phyloP scores from a whole-genome alignment of 2,329 filamentous ascomycete genomes.

The Drechslera avenae region DNA sequence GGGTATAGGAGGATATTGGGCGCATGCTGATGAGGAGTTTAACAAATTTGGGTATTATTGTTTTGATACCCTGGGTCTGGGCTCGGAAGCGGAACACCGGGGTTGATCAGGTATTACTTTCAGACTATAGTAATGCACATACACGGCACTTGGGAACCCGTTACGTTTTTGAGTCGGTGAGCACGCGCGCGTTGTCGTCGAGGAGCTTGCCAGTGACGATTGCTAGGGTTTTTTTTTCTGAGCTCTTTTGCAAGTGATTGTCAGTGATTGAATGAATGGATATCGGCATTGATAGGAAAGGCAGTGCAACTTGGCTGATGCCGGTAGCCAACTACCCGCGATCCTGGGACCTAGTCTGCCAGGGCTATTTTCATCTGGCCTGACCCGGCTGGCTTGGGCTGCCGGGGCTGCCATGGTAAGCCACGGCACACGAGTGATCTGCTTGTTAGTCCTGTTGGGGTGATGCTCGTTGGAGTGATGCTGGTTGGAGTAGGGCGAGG shows the following conservation, averaged over 20 bases:
- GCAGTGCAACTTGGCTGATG: constrained; percentile 8
- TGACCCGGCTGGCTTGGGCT: constrained; percentile 7
- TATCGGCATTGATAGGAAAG: not conserved
- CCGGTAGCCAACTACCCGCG: constrained; percentile 3
- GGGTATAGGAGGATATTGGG: not conserved
- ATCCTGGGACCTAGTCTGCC: constrained; percentile 3
- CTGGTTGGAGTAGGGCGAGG: not conserved
- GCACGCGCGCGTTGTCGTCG: too few relatives aligned
- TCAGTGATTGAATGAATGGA: not conserved
- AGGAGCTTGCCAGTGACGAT: too few relatives aligned
- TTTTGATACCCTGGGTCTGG: not conserved
- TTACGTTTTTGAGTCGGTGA: not conserved
- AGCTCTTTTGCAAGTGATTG: too few relatives aligned
- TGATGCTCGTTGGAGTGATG: constrained; percentile 1
- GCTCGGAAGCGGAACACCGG: too few relatives aligned
- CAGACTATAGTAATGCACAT: not conserved
- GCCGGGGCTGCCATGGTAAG: not conserved
- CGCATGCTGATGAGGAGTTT: not conserved
- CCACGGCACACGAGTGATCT: not conserved
- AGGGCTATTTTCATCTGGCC: constrained; percentile 3
- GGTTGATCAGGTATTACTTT: too few relatives aligned
- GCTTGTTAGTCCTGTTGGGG: not conserved
- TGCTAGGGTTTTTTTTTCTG: too few relatives aligned
- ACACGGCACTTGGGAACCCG: not conserved
- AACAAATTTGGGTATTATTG: not conserved